Conservation (phyloP, 176 grass and related monocot species). For the Dactylis glomerata region DNA sequence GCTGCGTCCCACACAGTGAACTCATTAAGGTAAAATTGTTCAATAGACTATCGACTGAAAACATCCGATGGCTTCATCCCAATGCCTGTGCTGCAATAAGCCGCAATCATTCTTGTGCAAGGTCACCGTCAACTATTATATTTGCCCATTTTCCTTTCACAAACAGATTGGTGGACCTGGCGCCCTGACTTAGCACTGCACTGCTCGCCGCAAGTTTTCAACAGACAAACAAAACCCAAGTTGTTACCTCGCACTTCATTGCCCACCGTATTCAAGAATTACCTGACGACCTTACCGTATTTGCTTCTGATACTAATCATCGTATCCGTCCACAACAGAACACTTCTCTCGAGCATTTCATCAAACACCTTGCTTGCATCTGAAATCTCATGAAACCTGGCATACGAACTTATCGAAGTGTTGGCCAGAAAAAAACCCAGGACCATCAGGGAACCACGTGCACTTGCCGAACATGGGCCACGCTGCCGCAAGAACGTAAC, state of each 20-base stretch:
- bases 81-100: no score
- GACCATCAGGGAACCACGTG: constrained; percentile 34
- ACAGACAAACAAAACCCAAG: constrained; percentile 59
- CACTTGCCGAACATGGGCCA: constrained; percentile 29
- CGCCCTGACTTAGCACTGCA: constrained; percentile 42
- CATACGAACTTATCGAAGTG: constrained; percentile 55
- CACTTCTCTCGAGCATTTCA: constrained; percentile 43
- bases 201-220: constrained; percentile 60
- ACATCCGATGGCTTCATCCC: no score
- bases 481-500: constrained; percentile 37
- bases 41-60: no score
- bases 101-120: no score
- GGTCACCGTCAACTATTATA: constrained; percentile 61
- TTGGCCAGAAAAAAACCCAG: constrained; percentile 47
- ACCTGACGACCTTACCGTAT: constrained; percentile 28
- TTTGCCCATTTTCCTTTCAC: constrained; percentile 66
- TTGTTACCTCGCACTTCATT: constrained; percentile 38
- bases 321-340: constrained; percentile 69
- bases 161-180: constrained; percentile 66
- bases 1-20: no score
- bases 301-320: constrained; percentile 38
- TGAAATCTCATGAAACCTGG: constrained; percentile 28
- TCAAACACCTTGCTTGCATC: constrained; percentile 66
- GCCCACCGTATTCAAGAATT: constrained; percentile 51
- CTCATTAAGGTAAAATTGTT: no score